These are phyloP conservation scores for Penicillium sp. DNA, from an alignment of 2,329 filamentous ascomycete genomes.

Conservation along the genomic window DNA sequence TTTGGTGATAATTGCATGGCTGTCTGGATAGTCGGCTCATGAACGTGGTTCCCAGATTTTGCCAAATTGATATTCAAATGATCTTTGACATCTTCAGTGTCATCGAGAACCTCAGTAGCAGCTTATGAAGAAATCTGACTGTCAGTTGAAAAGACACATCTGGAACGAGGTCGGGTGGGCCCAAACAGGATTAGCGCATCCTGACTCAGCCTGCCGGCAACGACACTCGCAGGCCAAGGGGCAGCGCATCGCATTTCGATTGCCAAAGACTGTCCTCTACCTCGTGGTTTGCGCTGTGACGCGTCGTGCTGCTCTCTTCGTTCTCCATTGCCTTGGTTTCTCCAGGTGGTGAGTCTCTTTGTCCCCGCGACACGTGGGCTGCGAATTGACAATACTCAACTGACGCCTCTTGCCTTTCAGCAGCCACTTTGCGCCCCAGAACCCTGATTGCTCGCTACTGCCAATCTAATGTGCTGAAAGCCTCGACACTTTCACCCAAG, in stretches of 20 bases:
- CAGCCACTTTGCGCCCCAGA: constrained; percentile 17
- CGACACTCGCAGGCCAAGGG: constrained; percentile 35
- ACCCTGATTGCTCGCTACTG: constrained; percentile 3
- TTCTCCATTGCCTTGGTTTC: constrained; percentile 1
- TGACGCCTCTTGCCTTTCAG: constrained; percentile 3
- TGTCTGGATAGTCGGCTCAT: too few species aligned
- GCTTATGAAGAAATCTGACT: too few species aligned
- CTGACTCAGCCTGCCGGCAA: constrained; percentile 35
- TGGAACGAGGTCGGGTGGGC: constrained; percentile 25
- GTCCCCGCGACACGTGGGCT: background rate
- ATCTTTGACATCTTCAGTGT: too few species aligned
- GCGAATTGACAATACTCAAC: background rate
- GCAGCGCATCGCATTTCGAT: constrained; percentile 30
- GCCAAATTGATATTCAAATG: too few species aligned
- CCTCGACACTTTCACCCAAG: background rate
- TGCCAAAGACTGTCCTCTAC: constrained; percentile 18
- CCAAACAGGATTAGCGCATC: constrained; percentile 30
- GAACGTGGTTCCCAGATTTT: too few species aligned
- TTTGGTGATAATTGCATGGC: too few species aligned
- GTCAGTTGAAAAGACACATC: constrained; percentile 14
- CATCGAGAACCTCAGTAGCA: too few species aligned
- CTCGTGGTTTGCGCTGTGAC: constrained; percentile 19
- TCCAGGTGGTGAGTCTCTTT: constrained; percentile 2
- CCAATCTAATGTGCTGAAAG: background rate
- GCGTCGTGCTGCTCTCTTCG: constrained; percentile 24